Evolutionary conservation across 352 stramenopile species (phyloP).

Genomic region (Lagenidium sp.): DNA sequence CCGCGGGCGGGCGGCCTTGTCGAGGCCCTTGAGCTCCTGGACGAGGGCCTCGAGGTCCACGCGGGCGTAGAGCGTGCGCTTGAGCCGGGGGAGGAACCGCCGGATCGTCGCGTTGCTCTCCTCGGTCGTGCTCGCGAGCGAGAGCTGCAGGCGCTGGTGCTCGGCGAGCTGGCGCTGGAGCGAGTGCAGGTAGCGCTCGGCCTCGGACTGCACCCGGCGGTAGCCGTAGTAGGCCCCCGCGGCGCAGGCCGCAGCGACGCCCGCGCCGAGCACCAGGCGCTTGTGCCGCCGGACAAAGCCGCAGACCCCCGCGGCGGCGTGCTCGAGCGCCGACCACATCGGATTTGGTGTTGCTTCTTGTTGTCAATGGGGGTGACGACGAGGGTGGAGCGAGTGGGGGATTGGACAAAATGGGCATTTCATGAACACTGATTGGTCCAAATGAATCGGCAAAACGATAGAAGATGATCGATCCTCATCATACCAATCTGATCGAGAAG

Average conservation of each 20-base stretch:
- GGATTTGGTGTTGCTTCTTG: slow-evolving; percentile 1
- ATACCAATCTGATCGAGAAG: too few species aligned
- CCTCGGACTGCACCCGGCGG: slow-evolving; percentile 46
- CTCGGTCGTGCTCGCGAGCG: slow-evolving; percentile 59
- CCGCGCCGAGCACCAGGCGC: slow-evolving; percentile 40
- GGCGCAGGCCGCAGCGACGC: slow-evolving; percentile 35
- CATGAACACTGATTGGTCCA: too few species aligned
- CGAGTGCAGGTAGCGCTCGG: slow-evolving; percentile 60
- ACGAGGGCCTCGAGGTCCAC: slow-evolving; percentile 67
- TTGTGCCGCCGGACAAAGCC: slow-evolving; percentile 65
- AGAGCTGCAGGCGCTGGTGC: slow-evolving; percentile 66
- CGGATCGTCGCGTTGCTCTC: slow-evolving; percentile 68
- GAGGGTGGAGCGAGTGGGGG: too few species aligned
- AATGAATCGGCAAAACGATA: too few species aligned
- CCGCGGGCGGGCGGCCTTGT: slow-evolving; percentile 46
- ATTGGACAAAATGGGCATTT: slow-evolving; percentile 1
- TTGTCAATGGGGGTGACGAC: not conserved
- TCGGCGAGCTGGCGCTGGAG: slow-evolving; percentile 64
- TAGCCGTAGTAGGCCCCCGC: slow-evolving; percentile 65
- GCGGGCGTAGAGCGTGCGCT: slow-evolving; percentile 44
- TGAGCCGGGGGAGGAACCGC: slow-evolving; percentile 61
- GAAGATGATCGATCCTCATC: too few species aligned
- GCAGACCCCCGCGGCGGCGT: slow-evolving; percentile 35
- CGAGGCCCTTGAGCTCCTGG: slow-evolving; percentile 57
- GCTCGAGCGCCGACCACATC: slow-evolving; percentile 69